phyloP scores from a whole-genome alignment of 257 asterid species.

The Lantana camara region DNA sequence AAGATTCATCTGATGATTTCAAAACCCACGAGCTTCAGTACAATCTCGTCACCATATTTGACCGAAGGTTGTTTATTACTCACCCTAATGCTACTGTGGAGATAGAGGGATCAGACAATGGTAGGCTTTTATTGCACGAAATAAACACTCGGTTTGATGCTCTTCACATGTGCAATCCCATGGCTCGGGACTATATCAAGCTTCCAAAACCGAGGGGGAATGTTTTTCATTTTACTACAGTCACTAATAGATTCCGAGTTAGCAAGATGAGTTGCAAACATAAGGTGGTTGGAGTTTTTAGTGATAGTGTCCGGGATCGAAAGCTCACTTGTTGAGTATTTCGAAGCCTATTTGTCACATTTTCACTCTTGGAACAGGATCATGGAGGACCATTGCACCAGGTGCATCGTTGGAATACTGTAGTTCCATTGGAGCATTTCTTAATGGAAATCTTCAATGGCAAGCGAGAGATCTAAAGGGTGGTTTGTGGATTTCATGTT shows the following conservation, averaged over 20 bases:
- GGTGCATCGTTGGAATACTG: background rate
- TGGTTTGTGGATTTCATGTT: conserved; percentile 28
- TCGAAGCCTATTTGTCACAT: too few relatives aligned
- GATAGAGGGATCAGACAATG: conserved; percentile 21
- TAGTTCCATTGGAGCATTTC: too few relatives aligned
- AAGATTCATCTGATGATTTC: conserved; percentile 16
- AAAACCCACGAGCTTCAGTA: conserved; percentile 29
- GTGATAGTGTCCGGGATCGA: background rate
- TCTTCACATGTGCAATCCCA: conserved; percentile 43
- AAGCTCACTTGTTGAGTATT: too few relatives aligned
- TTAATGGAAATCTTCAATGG: too few relatives aligned
- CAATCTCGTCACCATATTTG: conserved; percentile 8
- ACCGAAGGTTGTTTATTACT: background rate
- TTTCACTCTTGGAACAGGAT: too few relatives aligned
- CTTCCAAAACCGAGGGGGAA: conserved; percentile 27
- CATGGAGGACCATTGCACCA: too few relatives aligned
- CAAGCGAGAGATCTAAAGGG: too few relatives aligned
- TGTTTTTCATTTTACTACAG: conserved; percentile 6
- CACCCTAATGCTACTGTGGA: background rate
- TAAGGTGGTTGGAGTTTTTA: conserved; percentile 34
- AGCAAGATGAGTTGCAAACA: conserved; percentile 25
- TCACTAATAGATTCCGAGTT: conserved; percentile 43
- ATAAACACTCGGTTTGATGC: background rate
- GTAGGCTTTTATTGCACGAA: conserved; percentile 20
- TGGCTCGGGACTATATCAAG: conserved; percentile 30